Conservation (phyloP, 2,329 filamentous ascomycete genomes). For the Ophiocordyceps australis region DNA sequence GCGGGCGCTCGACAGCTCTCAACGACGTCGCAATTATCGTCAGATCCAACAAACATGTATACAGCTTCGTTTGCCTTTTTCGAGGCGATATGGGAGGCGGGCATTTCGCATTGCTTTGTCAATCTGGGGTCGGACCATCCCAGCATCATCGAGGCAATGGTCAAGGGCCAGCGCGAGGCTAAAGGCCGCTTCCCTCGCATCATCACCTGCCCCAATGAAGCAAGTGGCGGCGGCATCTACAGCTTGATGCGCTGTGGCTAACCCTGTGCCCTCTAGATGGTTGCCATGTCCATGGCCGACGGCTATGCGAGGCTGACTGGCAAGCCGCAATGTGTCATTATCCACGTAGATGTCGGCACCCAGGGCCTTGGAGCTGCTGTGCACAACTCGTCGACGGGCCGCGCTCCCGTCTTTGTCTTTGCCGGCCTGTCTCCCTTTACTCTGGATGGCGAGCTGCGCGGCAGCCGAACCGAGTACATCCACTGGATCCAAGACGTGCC, state of each 20-base stretch:
- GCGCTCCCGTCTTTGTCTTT: slow-evolving; percentile 60
- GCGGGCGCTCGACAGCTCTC: slow-evolving; percentile 3
- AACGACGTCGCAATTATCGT: slow-evolving; percentile 4
- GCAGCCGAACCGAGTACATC: slow-evolving; percentile 67
- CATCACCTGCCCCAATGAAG: slow-evolving; percentile 68
- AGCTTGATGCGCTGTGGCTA: background rate
- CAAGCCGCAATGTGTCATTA: slow-evolving; percentile 58
- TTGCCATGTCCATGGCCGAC: slow-evolving; percentile 70
- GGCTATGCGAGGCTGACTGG: slow-evolving; percentile 57
- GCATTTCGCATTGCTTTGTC: slow-evolving; percentile 40
- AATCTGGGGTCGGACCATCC: slow-evolving; percentile 59
- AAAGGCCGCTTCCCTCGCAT: slow-evolving; percentile 49
- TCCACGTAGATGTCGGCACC: slow-evolving; percentile 70
- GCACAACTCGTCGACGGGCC: slow-evolving; percentile 60
- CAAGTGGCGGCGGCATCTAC: slow-evolving; percentile 13
- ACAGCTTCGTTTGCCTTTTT: slow-evolving; percentile 72
- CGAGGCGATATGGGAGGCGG: slow-evolving; percentile 58
- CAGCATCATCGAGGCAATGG: slow-evolving; percentile 64
- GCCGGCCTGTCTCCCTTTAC: slow-evolving; percentile 64
- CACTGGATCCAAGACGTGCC: slow-evolving; percentile 78
- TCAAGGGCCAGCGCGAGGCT: slow-evolving; percentile 53
- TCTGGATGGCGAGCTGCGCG: slow-evolving; percentile 58
- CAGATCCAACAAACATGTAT: slow-evolving; percentile 27
- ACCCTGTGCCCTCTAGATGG: slow-evolving; percentile 37
- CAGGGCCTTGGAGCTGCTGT: slow-evolving; percentile 62